Evolutionary conservation across 139 green algal species (phyloP), one percentile per base, ranked within the genome.

Genomic region (Chlamydomonas eustigma): DNA sequence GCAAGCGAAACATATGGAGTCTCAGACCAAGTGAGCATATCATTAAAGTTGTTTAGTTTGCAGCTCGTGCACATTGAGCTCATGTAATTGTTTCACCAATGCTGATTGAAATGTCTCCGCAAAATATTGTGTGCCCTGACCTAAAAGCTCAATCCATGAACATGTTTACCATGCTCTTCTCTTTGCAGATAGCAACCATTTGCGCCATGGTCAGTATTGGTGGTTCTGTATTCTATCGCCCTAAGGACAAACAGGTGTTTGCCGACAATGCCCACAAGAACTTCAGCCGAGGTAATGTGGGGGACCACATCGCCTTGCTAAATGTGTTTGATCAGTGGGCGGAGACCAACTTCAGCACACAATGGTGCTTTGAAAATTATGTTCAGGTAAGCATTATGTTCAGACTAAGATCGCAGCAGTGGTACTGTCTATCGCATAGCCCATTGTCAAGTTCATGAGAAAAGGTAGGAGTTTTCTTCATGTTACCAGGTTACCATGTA

Each of bases 291-390:
- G 93, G 93, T 35, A 91, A 93, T 73, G 87, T 92, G 35, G 94
- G 95, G 34, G 95, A 99, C 87, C 95, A 99, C 85, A 89, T 98
- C n/a, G 90, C 91, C 65, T 89, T 99, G 74, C 50, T 97, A 36
- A 89, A 93, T 67, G 91, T 96, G 39, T 82, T 78, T 66, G 79
- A 89, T 44, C 74, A 71, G 64, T 99, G 95, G 95, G 88, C 87
- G 1, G 96, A 98, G 77, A 90, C 87, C 37, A 88, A 92, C 81
- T 98, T 96, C 82, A 88, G 80, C 38, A 85, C 85, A 1, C 92
- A 97, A 77, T 99, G 87, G 86, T 99, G 95, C 90, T 97, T 89
- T 44, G 94, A 98, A 75, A 98, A 98, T 86, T 99, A 95, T 75
- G 94, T 99, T 31, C 91, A 97, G 86, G 84, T 81, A 32, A 0